Percentiles rank a stretch among this genome's conserved stretches.
Evolutionary conservation across 2,329 filamentous ascomycete species (phyloP).

Genomic region (Laburnicola sp.): DNA sequence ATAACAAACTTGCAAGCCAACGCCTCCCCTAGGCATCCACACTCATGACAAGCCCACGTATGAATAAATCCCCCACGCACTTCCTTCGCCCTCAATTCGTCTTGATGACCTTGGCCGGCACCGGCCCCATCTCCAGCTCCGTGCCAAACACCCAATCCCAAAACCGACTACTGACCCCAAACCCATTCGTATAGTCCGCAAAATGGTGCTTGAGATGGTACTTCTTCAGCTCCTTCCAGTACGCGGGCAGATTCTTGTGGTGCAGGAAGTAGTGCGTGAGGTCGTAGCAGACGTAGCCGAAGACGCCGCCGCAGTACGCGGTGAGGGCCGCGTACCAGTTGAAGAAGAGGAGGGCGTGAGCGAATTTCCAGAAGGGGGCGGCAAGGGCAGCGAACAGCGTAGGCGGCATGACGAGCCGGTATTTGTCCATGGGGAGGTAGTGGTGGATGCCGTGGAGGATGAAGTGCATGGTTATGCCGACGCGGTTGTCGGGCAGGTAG

Average conservation of each 20-base stretch:
- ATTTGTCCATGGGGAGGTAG: conserved; percentile 98
- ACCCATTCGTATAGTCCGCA: conserved; percentile 95
- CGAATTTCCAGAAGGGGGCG: conserved; percentile 87
- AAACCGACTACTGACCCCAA: conserved; percentile 93
- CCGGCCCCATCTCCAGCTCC: conserved; percentile 62
- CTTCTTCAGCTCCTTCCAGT: conserved; percentile 93
- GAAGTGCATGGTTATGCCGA: conserved; percentile 86
- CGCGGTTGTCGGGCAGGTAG: conserved; percentile 86
- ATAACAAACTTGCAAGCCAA: conserved; percentile 1
- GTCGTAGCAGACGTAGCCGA: conserved; percentile 96
- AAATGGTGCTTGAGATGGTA: conserved; percentile 98
- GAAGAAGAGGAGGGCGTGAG: conserved; percentile 78
- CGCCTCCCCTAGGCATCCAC: conserved; percentile 8
- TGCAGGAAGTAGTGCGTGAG: conserved; percentile 98
- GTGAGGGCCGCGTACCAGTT: conserved; percentile 80
- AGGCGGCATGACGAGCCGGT: conserved; percentile 95
- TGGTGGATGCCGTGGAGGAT: conserved; percentile 96
- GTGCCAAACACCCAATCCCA: conserved; percentile 95
- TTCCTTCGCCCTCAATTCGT: conserved; percentile 23
- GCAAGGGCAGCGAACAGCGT: conserved; percentile 82
- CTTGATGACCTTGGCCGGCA: conserved; percentile 54
- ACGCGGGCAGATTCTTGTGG: conserved; percentile 85
- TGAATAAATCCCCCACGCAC: neutral
- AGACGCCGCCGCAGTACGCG: conserved; percentile 86
- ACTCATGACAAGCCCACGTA: no score